These are phyloP conservation scores for Fusarium xylarioides DNA, from an alignment of 2,329 filamentous ascomycete genomes.

Conservation along the genomic window DNA sequence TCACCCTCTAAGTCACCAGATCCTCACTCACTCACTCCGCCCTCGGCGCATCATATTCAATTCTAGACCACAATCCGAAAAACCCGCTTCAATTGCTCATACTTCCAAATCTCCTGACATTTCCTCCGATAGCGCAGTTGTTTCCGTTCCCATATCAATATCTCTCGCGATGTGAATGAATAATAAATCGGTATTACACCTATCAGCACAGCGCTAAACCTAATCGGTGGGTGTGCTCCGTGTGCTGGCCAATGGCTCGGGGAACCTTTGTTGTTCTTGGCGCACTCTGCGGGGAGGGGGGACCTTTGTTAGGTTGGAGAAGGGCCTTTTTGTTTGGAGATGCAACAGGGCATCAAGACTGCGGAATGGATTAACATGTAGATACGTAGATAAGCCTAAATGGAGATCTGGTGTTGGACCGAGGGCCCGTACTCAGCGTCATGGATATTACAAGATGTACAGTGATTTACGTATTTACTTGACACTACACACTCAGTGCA, in stretches of 20 bases:
- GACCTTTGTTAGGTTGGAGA: conserved; percentile 26
- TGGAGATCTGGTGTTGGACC: neutral
- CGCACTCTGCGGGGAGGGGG: conserved; percentile 15
- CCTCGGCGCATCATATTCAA: no score
- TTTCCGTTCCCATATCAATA: neutral
- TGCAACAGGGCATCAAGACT: neutral
- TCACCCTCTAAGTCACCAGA: neutral
- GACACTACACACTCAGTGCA: neutral
- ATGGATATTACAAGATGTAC: neutral
- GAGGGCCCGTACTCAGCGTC: neutral
- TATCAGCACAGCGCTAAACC: neutral
- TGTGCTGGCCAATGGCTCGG: neutral
- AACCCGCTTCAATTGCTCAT: neutral
- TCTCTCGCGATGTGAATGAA: neutral
- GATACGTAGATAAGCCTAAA: neutral
- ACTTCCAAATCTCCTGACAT: neutral
- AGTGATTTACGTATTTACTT: neutral
- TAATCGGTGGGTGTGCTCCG: neutral
- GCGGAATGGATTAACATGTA: neutral
- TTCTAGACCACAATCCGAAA: neutral
- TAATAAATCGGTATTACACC: neutral
- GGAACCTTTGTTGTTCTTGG: conserved; percentile 36
- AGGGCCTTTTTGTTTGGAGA: conserved; percentile 23
- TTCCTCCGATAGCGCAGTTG: neutral
- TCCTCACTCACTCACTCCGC: neutral